Conservation (phyloP, 1,284 basidiomycete genomes). For the Thecaphora thlaspeos region DNA sequence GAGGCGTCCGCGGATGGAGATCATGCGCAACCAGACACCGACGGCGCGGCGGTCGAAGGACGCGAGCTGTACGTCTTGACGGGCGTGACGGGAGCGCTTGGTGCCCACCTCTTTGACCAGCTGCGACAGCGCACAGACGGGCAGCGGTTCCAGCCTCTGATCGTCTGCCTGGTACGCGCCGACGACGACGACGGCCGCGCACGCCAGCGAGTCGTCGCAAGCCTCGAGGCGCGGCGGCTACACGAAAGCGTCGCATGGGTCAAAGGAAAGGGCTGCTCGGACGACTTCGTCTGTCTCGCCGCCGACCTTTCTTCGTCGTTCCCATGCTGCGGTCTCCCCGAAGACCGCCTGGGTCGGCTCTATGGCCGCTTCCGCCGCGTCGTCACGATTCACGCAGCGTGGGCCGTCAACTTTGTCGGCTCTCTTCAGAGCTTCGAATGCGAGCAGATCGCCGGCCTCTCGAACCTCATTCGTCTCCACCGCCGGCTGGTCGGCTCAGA, state of each 20-base stretch:
- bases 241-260: slow-evolving; percentile 31
- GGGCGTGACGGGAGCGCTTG: slow-evolving; percentile 67
- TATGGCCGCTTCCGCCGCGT: neutral
- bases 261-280: slow-evolving; percentile 3
- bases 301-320: slow-evolving; percentile 17
- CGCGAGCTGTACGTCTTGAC: slow-evolving; percentile 59
- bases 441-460: slow-evolving; percentile 20
- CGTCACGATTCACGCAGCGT: slow-evolving; percentile 37
- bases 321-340: no score
- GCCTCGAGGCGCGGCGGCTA: slow-evolving; percentile 45
- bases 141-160: slow-evolving; percentile 12
- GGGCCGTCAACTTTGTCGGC: slow-evolving; percentile 48
- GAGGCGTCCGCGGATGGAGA: neutral
- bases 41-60: slow-evolving; percentile 12
- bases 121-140: no score
- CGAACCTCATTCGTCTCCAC: slow-evolving; percentile 15
- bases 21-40: slow-evolving; percentile 5
- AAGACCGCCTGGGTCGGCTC: no score
- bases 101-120: slow-evolving; percentile 65
- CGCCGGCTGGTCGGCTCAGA: slow-evolving; percentile 60
- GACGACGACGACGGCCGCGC: slow-evolving; percentile 59
- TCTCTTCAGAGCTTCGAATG: slow-evolving; percentile 30
- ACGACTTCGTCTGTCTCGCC: slow-evolving; percentile 13
- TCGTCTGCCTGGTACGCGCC: slow-evolving; percentile 66
- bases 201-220: slow-evolving; percentile 56